Percentiles rank a stretch among this genome's conserved stretches.
These are phyloP conservation scores for Rickenella mellea DNA, from an alignment of 768 basidiomycete genomes.

Conservation along the genomic window DNA sequence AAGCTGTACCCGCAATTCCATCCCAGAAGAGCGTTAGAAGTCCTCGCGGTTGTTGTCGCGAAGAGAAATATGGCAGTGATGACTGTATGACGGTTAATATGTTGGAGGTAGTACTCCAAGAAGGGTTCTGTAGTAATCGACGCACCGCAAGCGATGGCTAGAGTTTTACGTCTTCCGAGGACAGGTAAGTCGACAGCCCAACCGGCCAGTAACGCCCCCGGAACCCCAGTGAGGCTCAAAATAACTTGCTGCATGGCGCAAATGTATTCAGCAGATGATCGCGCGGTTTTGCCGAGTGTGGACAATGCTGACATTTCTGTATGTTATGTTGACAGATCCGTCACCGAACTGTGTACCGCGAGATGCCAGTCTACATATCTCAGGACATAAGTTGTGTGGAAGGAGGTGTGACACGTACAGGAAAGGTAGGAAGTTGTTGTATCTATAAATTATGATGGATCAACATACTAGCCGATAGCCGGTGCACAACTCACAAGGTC, in stretches of 20 bases:
- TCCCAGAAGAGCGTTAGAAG: constrained; percentile 56
- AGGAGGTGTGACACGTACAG: constrained; percentile 13
- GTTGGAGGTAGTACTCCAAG: constrained; percentile 35
- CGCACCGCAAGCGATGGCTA: constrained; percentile 55
- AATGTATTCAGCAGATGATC: neutral
- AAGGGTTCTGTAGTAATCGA: constrained; percentile 15
- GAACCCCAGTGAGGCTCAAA: constrained; percentile 56
- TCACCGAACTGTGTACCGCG: constrained; percentile 26
- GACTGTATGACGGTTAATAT: constrained; percentile 30
- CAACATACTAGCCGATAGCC: neutral
- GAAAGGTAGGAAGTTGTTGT: constrained; percentile 28
- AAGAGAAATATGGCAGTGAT: constrained; percentile 72
- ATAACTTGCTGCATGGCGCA: constrained; percentile 48
- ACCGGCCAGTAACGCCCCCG: constrained; percentile 64
- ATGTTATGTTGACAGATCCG: constrained; percentile 23
- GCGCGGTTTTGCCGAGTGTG: neutral
- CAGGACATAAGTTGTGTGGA: neutral
- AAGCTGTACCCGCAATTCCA: constrained; percentile 79
- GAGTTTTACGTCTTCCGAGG: constrained; percentile 58
- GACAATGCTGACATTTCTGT: constrained; percentile 22
- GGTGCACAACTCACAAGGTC: constrained; percentile 38
- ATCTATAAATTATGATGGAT: constrained; percentile 15
- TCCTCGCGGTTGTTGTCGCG: constrained; percentile 64
- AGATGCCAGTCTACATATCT: constrained; percentile 17
- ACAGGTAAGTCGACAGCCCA: constrained; percentile 57